Evolutionary conservation across 2,329 filamentous ascomycete genomes (phyloP), one percentile per base, ranked within the genome.

Genomic region (Lecanicillium sp.): DNA sequence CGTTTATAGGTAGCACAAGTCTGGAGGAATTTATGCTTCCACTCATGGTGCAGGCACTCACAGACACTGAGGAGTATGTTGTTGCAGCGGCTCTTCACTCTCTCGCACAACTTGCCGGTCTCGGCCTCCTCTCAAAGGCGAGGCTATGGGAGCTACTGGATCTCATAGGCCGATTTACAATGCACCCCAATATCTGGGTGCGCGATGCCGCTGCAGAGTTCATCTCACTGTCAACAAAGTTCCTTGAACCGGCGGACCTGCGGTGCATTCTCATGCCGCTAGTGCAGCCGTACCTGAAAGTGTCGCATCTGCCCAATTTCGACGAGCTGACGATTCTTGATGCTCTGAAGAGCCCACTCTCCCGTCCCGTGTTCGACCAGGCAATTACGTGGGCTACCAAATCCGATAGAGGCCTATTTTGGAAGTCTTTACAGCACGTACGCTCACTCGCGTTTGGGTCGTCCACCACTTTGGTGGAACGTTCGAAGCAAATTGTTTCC

Each of bases 111-210:
- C 86, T 98, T 67, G 88, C 90, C 8, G 81, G 84, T 39, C 70
- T 98, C 15, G 94, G 92, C 1, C 68, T 98, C 1, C 77, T 98
- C 33, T 90, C 94, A 37, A 77, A 87, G 51, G 73, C 81, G 5
- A 90, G 86, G 43, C 82, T 81, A 2, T 95, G 88, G 82, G 88
- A 96, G 55, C 68, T 98, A 29, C 78, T 94, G 17, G 83, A 94
- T 44, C 79, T 90, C 29, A 77, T 90, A 12, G 81, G 77, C 6
- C 79, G 88, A 4, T 95, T 97, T 52, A 81, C 89, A 11, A 81
- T 95, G 69, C 92, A 98, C 56, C 92, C 92, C 0, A 97, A 95
- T 50, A 68, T 87, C 8, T 98, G 92, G 90, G 89, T 98, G 38
- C 79, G 90, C 28, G 90, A 97, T 62, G 86, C 90, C 9, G 82